These are phyloP conservation scores for Venturia asperata DNA, from an alignment of 2,329 filamentous ascomycete species.

Conservation along the genomic window DNA sequence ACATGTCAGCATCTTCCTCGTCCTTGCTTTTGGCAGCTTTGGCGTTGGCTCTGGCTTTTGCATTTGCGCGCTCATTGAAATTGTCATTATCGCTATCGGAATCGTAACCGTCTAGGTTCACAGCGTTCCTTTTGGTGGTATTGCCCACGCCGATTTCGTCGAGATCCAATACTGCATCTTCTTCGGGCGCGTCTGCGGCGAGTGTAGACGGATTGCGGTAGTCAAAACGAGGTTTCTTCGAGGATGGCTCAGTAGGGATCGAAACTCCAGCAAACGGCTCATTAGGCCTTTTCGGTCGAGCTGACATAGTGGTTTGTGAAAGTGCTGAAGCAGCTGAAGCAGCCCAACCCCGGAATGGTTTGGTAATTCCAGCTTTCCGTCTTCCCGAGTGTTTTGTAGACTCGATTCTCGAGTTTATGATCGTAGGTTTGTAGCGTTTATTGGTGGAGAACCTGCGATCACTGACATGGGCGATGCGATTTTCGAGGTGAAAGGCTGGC, in stretches of 20 bases:
- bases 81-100: slow-evolving; percentile 88
- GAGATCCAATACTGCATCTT: slow-evolving; percentile 72
- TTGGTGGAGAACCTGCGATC: background rate
- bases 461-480: background rate
- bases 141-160: slow-evolving; percentile 79
- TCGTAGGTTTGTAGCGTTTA: background rate
- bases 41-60: slow-evolving; percentile 40
- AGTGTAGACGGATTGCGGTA: slow-evolving; percentile 89
- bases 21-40: slow-evolving; percentile 35
- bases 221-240: slow-evolving; percentile 87
- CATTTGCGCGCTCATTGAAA: slow-evolving; percentile 67
- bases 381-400: background rate
- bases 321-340: background rate
- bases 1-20: slow-evolving; percentile 71
- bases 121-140: slow-evolving; percentile 80
- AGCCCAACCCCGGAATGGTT: background rate
- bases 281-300: slow-evolving; percentile 73
- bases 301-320: background rate
- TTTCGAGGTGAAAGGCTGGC: background rate
- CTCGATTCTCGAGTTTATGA: background rate
- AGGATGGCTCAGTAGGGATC: slow-evolving; percentile 49
- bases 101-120: slow-evolving; percentile 96
- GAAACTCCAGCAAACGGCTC: slow-evolving; percentile 74
- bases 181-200: slow-evolving; percentile 70
- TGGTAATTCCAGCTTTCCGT: background rate